Conservation (phyloP, 2,329 filamentous ascomycete species). For the Colletotrichum lindemuthianum region DNA sequence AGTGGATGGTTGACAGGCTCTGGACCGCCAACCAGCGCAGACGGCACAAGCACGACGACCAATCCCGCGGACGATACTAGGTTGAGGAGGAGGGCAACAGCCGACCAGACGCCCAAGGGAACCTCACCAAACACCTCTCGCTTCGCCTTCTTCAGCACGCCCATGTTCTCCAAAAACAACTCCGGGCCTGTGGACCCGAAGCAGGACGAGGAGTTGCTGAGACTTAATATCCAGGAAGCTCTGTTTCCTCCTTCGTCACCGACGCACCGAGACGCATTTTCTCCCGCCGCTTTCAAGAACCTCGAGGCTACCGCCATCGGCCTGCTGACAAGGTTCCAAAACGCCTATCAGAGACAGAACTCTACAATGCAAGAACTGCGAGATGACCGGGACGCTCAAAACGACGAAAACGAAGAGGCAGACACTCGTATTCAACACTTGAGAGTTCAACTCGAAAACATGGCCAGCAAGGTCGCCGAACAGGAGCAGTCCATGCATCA, state of each 20-base stretch:
- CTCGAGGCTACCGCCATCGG: constrained; percentile 67
- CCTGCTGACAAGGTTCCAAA: constrained; percentile 65
- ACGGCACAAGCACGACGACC: constrained; percentile 32
- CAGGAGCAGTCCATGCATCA: constrained; percentile 62
- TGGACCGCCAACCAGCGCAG: constrained; percentile 40
- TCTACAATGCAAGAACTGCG: constrained; percentile 60
- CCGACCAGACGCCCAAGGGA: constrained; percentile 47
- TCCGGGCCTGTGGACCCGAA: constrained; percentile 38
- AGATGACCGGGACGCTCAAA: constrained; percentile 62
- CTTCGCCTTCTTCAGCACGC: constrained; percentile 58
- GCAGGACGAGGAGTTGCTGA: constrained; percentile 63
- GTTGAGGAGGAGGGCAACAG: constrained; percentile 36
- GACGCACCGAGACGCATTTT: constrained; percentile 60
- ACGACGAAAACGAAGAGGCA: constrained; percentile 66
- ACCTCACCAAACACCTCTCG: constrained; percentile 48
- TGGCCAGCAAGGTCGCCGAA: constrained; percentile 63
- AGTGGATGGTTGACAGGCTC: constrained; percentile 47
- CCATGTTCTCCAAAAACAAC: constrained; percentile 50
- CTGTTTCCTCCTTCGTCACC: constrained; percentile 60
- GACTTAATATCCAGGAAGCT: constrained; percentile 63
- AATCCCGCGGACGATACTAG: constrained; percentile 43
- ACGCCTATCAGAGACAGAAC: constrained; percentile 66
- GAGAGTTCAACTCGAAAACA: constrained; percentile 68
- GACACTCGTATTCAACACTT: constrained; percentile 61
- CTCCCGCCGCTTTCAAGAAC: constrained; percentile 69